Evolutionary conservation across 805 yeast genomes (phyloP), one percentile per base, ranked within the genome.

Genomic region (Barnettozyma pratensis): DNA sequence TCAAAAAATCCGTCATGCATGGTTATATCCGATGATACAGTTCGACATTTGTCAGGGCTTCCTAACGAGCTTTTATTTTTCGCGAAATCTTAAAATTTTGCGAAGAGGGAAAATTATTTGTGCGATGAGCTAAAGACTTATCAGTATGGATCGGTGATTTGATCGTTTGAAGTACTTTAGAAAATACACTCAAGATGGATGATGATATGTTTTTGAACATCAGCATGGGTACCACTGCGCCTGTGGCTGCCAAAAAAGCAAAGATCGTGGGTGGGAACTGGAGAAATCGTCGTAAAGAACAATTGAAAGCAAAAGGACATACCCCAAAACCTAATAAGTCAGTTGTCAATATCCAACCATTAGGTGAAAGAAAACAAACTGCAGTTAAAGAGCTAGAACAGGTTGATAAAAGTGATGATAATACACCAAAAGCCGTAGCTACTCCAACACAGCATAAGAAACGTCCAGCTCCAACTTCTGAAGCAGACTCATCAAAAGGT

Each of bases 201-300:
- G 94, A 83, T 65, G 88, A 87, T 3, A 59, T 91, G 67, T 67
- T 91, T 58, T 64, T 92, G 59, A 92, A 92, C 63, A 83, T 92
- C 60, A 77, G 83, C 30, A 67, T 74, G 4, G 72, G 75, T n/a
- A 60, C 65, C 7, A 51, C 56, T 8, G 47, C 58, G 42, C 44
- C 53, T 40, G 51, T 57, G 12, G 49, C 52, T 0, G 39, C 54
- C 2, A 49, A 62, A 12, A 61, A 57, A 10, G 54, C 69, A 6
- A 80, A 75, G 59, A 75, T 81, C 3, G 71, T 77, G 3, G 92
- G 92, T 36, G 96, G 95, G 12, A 76, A 76, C 54, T 88, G 96
- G 96, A 83, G 78, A 57, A 95, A 88, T 49, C 76, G 96, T 53
- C 71, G 94, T 57, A 80, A 78, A 39, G 61, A 59, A 11, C 60